Evolutionary conservation across 192 early-diverging fungal species (phyloP).

Genomic region (Gaertneriomyces semiglobifer): DNA sequence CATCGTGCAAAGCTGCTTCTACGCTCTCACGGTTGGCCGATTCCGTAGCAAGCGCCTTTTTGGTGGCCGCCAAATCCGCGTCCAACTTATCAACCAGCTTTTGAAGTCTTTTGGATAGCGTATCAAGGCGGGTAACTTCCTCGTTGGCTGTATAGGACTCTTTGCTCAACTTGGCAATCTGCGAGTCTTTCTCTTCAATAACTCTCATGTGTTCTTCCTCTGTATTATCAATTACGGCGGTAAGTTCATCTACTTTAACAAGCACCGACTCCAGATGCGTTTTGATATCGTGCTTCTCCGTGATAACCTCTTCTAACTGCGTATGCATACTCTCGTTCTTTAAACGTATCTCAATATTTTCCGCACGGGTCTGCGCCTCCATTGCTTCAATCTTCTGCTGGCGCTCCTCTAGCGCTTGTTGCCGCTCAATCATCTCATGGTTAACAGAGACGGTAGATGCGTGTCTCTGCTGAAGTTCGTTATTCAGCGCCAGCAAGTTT

Average conservation of each 20-base stretch:
- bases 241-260: conserved; percentile 39
- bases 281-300: conserved; percentile 33
- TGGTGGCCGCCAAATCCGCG: conserved; percentile 27
- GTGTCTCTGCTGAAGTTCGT: conserved; percentile 31
- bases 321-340: conserved; percentile 26
- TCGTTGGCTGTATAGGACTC: conserved; percentile 36
- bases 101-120: conserved; percentile 30
- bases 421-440: conserved; percentile 26
- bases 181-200: conserved; percentile 38
- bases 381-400: conserved; percentile 23
- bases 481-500: conserved; percentile 18
- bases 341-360: conserved; percentile 1
- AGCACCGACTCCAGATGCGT: conserved; percentile 42
- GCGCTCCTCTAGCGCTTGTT: conserved; percentile 26
- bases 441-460: conserved; percentile 28
- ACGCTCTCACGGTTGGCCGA: conserved; percentile 42
- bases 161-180: conserved; percentile 32
- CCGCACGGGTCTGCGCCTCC: background rate
- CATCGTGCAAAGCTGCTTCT: conserved; percentile 42
- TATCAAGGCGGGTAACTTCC: conserved; percentile 29
- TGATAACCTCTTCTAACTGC: conserved; percentile 12
- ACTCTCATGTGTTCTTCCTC: conserved; percentile 28
- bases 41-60: conserved; percentile 34
- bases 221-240: conserved; percentile 33
- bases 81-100: conserved; percentile 37